phyloP scores from a whole-genome alignment of 305 asterid species.

The Salvia sclarea region DNA sequence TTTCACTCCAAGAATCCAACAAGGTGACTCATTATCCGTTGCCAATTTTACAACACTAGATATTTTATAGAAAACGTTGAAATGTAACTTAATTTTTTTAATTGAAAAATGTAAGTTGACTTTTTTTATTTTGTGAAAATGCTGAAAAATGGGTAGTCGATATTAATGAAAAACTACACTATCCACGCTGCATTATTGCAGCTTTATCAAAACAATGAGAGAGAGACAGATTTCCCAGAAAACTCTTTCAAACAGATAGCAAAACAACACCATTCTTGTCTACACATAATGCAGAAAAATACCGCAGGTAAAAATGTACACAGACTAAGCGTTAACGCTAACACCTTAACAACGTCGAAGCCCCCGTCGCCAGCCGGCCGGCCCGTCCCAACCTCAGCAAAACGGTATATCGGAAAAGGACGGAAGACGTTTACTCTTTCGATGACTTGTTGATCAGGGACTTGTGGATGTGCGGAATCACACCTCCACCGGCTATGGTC shows the following conservation, averaged over 20 bases:
- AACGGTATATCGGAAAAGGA: not conserved
- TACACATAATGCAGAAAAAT: conserved; percentile 8
- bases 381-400: not conserved
- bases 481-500: conserved; percentile 51
- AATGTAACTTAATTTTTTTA: too few relatives aligned
- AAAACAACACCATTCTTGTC: conserved; percentile 9
- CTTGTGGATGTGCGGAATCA: conserved; percentile 49
- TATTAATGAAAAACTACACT: too few relatives aligned
- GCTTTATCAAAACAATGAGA: not conserved
- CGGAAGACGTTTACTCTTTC: conserved; percentile 36
- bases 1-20: too few relatives aligned
- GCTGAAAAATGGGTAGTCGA: too few relatives aligned
- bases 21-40: too few relatives aligned
- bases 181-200: too few relatives aligned
- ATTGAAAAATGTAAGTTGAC: too few relatives aligned
- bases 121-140: too few relatives aligned
- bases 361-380: not conserved
- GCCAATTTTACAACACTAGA: too few relatives aligned
- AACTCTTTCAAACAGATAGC: conserved; percentile 5
- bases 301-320: conserved; percentile 19
- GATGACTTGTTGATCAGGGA: conserved; percentile 51
- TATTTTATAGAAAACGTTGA: too few relatives aligned
- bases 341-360: not conserved
- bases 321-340: conserved; percentile 12
- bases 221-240: not conserved